Evolutionary conservation across 2,329 filamentous ascomycete species (phyloP).

Genomic region (Conoideocrella luteorostrata): DNA sequence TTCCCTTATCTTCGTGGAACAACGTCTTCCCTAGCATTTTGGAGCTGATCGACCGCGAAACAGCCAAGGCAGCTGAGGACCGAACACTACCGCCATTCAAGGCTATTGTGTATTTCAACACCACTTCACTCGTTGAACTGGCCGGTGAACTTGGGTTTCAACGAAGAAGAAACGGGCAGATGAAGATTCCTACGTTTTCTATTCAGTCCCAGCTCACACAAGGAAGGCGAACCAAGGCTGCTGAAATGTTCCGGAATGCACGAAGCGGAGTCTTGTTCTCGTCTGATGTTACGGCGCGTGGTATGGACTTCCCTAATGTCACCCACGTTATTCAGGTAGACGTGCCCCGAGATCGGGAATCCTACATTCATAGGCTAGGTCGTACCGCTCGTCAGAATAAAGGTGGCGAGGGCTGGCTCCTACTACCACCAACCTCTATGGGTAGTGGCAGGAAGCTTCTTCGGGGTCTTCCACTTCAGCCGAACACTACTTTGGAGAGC

Average conservation of each 20-base stretch:
- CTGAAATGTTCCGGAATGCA: slow-evolving; percentile 65
- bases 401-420: slow-evolving; percentile 63
- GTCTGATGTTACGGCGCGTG: slow-evolving; percentile 73
- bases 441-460: slow-evolving; percentile 43
- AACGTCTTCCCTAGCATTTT: slow-evolving; percentile 72
- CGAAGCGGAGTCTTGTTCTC: slow-evolving; percentile 62
- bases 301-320: slow-evolving; percentile 77
- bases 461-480: slow-evolving; percentile 52
- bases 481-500: slow-evolving; percentile 43
- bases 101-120: slow-evolving; percentile 89
- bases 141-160: slow-evolving; percentile 48
- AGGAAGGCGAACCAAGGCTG: slow-evolving; percentile 57
- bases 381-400: slow-evolving; percentile 72
- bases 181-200: slow-evolving; percentile 34
- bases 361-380: slow-evolving; percentile 71
- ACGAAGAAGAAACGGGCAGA: slow-evolving; percentile 30
- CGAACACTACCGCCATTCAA: slow-evolving; percentile 64
- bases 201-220: slow-evolving; percentile 82
- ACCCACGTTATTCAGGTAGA: slow-evolving; percentile 75
- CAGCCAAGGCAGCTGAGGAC: slow-evolving; percentile 35
- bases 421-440: slow-evolving; percentile 52
- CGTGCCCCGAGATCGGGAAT: slow-evolving; percentile 56
- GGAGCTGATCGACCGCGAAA: slow-evolving; percentile 63
- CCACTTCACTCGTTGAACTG: slow-evolving; percentile 65
- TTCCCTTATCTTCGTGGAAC: slow-evolving; percentile 60